phyloP scores from a whole-genome alignment of 2,329 filamentous ascomycete genomes.

The Trichophyton mentagrophytes region DNA sequence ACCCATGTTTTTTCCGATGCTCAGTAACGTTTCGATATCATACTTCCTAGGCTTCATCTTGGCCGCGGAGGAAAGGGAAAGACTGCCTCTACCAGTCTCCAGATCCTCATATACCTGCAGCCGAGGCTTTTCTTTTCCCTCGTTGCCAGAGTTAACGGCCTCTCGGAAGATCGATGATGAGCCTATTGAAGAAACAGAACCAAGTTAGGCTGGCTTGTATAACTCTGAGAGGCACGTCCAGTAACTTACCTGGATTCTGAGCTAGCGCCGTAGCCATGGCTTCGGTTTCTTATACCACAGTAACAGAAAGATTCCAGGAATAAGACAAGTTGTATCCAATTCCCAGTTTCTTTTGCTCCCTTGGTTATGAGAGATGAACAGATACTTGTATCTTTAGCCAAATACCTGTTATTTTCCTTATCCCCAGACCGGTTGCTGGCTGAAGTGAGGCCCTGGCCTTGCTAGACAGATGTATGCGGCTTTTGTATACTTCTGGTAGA shows the following conservation, averaged over 20 bases:
- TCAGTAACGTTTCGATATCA: conserved; percentile 27
- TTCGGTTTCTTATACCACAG: not conserved
- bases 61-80: not conserved
- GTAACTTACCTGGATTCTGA: not conserved
- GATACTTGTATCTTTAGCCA: not conserved
- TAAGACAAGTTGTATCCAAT: not conserved
- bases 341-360: not conserved
- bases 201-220: not conserved
- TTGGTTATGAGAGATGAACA: not conserved
- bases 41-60: conserved; percentile 20
- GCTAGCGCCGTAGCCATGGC: not conserved
- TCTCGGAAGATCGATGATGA: not conserved
- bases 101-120: not conserved
- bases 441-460: not conserved
- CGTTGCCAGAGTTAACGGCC: not conserved
- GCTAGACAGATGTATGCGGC: not conserved
- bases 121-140: not conserved
- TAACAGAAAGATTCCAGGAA: not conserved
- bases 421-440: not conserved
- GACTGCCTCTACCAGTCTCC: not conserved
- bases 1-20: conserved; percentile 17
- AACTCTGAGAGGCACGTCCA: not conserved
- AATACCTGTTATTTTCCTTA: not conserved
- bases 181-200: not conserved
- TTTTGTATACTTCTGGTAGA: not conserved